Evolutionary conservation across 257 asterid species (phyloP), one percentile per base, ranked within the genome.

Genomic region (Thymus quinquecostatus): DNA sequence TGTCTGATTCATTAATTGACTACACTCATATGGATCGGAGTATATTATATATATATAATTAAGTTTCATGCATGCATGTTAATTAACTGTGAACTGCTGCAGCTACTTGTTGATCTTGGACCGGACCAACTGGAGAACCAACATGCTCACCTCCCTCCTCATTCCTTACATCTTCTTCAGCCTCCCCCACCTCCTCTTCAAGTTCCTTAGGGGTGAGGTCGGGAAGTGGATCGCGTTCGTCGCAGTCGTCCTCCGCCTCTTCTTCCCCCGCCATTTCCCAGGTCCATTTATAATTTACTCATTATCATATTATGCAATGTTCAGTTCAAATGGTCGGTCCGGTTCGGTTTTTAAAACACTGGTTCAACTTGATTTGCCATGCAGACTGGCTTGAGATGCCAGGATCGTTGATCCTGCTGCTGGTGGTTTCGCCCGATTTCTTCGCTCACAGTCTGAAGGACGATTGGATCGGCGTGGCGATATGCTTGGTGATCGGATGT

Each of bases 231-330:
- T 89, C 57, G 96, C 97, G 29, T 78, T 95, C 68, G 51, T 89
- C 28, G 96, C 98, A 10, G 98, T 95, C 3, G 94, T 92, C 1
- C 76, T 92, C 12, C 88, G 96, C 86, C 98, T 92, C 51, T 95
- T 95, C 91, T 95, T 89, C 80, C 98, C 97, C 1, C 85, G 96
- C 11, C 97, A 89, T 82, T 88, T 92, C 80, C 99, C 99, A 84
- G 21, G 21, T 21, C 21, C 21, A 0, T 21, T 21, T 21, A 21
- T 21, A 21, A 21, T 21, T 21, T 21, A 21, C 21, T 21, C 21
- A 21, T 21, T 21, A 21, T 21, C 21, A 21, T 21, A 21, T 21
- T 21, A 21, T 21, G 21, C 21, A 21, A 21, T 21, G 21, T 21
- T 21, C 21, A 21, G 21, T 21, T 21, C 21, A 21, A 21, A 21